Base-by-base conservation (phyloP, 2,329 filamentous ascomycete genomes). In the Macrophomina pseudophaseolina region DNA sequence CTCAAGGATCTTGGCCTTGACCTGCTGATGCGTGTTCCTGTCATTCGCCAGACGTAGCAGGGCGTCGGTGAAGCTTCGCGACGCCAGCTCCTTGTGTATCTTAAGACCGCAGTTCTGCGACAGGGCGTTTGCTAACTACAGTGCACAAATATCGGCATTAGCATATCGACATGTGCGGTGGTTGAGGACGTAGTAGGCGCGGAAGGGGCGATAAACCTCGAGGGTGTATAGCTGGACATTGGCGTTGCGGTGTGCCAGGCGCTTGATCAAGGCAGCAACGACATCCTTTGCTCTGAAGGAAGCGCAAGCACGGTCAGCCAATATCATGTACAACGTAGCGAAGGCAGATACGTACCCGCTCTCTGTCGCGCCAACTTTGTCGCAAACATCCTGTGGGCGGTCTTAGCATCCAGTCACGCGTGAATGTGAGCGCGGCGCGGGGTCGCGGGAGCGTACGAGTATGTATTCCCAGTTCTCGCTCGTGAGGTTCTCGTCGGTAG, bases 401-500 rank as follows among this genome's bases (percentile, higher is more conserved):
- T 64, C 59, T 67, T 42, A 64, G 58, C 58, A 65, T 4, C 58
- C 40, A 51, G 40, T 48, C 63, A 54, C 49, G 51, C 63, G 63
- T 58, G 12, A 6, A 35, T 35, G n/a, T 42, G 35, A 4, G 44
- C 16, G 58, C 28, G 28, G 32, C 56, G 52, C 54, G 38, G 53
- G 58, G 46, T 67, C 32, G 65, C 71, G 11, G 65, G 68, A 23
- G 68, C 80, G 70, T 82, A 86, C 85, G 73, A 90, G 81, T 71
- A 90, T 90, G 71, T 84, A 89, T 76, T 91, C 89, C 89, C 89
- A 91, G 77, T 91, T 91, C 80, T 87, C 85, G 68, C 81, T 96
- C 87, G 94, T 98, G 73, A 98, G 87, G 80, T 97, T 99, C 86
- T 99, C 95, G 81, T 99, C 95, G 66, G 95, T 99, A 76, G 95